Base-by-base conservation (phyloP, 2,329 filamentous ascomycete genomes). In the Nemania bipapillata region DNA sequence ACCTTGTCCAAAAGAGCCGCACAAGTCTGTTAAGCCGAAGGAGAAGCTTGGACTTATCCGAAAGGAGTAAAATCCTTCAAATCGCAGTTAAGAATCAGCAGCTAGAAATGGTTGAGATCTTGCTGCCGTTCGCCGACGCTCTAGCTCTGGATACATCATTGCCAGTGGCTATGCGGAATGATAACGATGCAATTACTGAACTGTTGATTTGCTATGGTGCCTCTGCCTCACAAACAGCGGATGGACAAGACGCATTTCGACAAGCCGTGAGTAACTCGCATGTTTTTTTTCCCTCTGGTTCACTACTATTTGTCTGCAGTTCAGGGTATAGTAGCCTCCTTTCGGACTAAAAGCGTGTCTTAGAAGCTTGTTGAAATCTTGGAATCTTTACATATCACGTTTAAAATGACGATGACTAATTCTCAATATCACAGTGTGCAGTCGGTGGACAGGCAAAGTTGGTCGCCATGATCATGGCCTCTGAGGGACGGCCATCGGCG, bases 231-330 rank as follows among this genome's bases (percentile, higher is more conserved):
- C 81, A 85, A 63, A 83, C 82, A 0, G 78, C 82, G 0, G 85
- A 86, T 17, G 85, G 83, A 0, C 84, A 85, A 65, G 84, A 87
- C 59, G 85, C 84, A 7, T 89, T 89, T 69, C 83, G 84, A 20
- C 81, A 85, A 26, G 77, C 84, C 4, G 50, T 53, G 28, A 53
- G 50, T 32, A 30, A 20, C 6, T 20, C 17, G 8, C 22, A 3
- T 15, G 15, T 6, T 8, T 20, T 9, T 12, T 35, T 32, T 35
- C 50, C 9, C 35, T n/a, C 35, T n/a, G 4, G n/a, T 24, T 53
- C 15, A 11, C n/a, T n/a, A n/a, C n/a, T n/a, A n/a, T n/a, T n/a
- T n/a, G n/a, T n/a, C n/a, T n/a, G 50, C 7, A 35, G 11, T 5
- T 17, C n/a, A 1, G 20, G 11, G 28, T 30, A 9, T 28, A 35